These are phyloP conservation scores for Leccinum pachyderme DNA, from an alignment of 1,284 basidiomycete genomes.

Conservation along the genomic window DNA sequence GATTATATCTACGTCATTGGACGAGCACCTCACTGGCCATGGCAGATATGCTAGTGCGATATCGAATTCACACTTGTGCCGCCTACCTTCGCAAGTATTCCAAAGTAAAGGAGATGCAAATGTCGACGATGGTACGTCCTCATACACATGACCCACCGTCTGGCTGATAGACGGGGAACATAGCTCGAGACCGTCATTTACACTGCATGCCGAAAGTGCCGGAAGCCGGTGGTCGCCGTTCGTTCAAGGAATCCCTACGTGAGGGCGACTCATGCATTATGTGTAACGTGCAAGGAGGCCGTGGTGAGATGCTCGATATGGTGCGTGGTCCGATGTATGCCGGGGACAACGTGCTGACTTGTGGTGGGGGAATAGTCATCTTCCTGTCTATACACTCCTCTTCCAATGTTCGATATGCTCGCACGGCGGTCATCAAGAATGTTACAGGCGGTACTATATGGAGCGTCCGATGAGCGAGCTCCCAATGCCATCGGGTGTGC, in stretches of 20 bases:
- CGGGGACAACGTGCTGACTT: conserved; percentile 1
- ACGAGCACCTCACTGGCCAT: not conserved
- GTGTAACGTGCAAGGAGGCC: conserved; percentile 49
- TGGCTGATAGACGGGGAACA: not conserved
- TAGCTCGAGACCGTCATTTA: conserved; percentile 70
- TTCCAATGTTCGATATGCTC: conserved; percentile 72
- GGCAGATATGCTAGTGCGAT: conserved; percentile 58
- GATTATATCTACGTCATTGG: not conserved
- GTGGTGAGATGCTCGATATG: conserved; percentile 66
- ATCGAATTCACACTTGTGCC: conserved; percentile 59
- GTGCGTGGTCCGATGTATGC: conserved; percentile 39
- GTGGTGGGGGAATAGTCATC: conserved; percentile 46
- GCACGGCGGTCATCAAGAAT: conserved; percentile 75
- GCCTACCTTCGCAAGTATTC: conserved; percentile 71
- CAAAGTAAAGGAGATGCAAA: conserved; percentile 47
- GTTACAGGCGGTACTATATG: conserved; percentile 64
- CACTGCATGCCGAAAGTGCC: conserved; percentile 62
- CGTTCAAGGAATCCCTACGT: conserved; percentile 27
- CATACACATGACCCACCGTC: not conserved
- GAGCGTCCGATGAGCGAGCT: conserved; percentile 51
- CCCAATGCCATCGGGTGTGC: conserved; percentile 14
- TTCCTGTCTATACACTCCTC: conserved; percentile 65
- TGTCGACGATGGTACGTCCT: conserved; percentile 47
- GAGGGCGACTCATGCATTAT: conserved; percentile 49
- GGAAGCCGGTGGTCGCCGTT: conserved; percentile 49